Base-by-base conservation (phyloP, 805 yeast species). In the Phaffomyces thermotolerans region DNA sequence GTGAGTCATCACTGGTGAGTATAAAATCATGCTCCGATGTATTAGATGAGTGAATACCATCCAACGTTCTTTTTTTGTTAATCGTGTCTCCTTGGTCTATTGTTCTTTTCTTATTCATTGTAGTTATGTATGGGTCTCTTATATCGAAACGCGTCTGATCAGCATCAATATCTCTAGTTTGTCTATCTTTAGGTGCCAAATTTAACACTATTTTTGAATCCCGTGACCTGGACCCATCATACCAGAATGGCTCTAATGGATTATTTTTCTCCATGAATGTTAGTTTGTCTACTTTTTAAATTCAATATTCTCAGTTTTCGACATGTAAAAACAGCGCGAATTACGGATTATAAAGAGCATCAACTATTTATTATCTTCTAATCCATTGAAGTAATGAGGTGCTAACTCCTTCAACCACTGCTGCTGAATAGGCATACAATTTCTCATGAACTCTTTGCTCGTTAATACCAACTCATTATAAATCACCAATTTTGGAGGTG, bases 401-500 rank as follows among this genome's bases (percentile, higher is more conserved):
- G 95, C 96, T 49, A 79, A 74, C 51, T 84, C 90, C 1, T 60
- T 60, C 14, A 90, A 62, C 93, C 95, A 85, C 39, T 67, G 67
- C 27, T 84, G 90, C 34, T 81, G 78, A 4, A 84, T 68, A 0
- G 88, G 77, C 62, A 85, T 75, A 55, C 89, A 80, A 51, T 82
- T 82, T 45, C 90, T 73, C 88, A 93, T 86, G 62, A 79, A 91
- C 65, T 90, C 97, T 59, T 82, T 86, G 23, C 88, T 76, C 0
- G 99, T 91, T 39, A 84, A 63, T 40, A 91, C 83, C 53, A 91
- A 66, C 48, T 91, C 95, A 55, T 89, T 88, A 59, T 87, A 93
- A 14, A 91, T 67, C 6, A 93, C 68, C 42, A 77, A 67, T 50
- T 77, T 82, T 4, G 90, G 82, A 0, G 89, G 90, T 18, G 93